A percentile compares a stretch with the other conserved stretches of the same genome.
phyloP scores from a whole-genome alignment of 805 yeast species.

The Sugiyamaella mastotermitis region DNA sequence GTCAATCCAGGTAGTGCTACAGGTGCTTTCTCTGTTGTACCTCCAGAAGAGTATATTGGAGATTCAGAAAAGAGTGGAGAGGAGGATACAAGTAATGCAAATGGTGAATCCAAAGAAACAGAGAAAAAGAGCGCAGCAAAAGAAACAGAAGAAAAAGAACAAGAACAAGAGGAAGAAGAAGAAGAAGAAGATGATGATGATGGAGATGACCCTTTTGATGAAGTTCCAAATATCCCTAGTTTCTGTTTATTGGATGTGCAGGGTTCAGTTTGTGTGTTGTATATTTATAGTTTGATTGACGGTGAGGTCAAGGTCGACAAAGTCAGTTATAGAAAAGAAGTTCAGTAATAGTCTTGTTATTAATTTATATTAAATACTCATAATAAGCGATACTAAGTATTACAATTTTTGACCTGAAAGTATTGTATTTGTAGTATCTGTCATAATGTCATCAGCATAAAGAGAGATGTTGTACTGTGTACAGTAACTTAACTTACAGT shows the following conservation, averaged over 20 bases:
- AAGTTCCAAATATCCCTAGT: conserved; percentile 27
- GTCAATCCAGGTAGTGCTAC: conserved; percentile 97
- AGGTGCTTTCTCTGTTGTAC: conserved; percentile 73
- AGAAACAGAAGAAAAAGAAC: background rate
- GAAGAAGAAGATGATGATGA: conserved; percentile 1
- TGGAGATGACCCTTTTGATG: conserved; percentile 2
- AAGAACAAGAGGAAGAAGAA: conserved; percentile 2
- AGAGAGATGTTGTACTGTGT: too few relatives aligned
- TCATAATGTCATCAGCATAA: too few relatives aligned
- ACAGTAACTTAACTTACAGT: too few relatives aligned
- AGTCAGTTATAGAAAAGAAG: conserved; percentile 57
- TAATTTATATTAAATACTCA: too few relatives aligned
- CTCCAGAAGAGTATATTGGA: conserved; percentile 50
- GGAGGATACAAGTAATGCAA: background rate
- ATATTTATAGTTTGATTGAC: conserved; percentile 73
- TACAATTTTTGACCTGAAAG: too few relatives aligned
- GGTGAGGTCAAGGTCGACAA: conserved; percentile 90
- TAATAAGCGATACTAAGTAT: too few relatives aligned
- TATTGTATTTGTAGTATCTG: too few relatives aligned
- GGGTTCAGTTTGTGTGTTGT: conserved; percentile 69
- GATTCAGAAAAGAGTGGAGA: conserved; percentile 15
- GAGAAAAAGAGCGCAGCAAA: background rate
- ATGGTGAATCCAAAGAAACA: background rate
- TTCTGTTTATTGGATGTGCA: conserved; percentile 87
- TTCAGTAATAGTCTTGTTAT: background rate